These are phyloP conservation scores for Pascua sp. DNA, from an alignment of 1,284 basidiomycete genomes.

Conservation along the genomic window DNA sequence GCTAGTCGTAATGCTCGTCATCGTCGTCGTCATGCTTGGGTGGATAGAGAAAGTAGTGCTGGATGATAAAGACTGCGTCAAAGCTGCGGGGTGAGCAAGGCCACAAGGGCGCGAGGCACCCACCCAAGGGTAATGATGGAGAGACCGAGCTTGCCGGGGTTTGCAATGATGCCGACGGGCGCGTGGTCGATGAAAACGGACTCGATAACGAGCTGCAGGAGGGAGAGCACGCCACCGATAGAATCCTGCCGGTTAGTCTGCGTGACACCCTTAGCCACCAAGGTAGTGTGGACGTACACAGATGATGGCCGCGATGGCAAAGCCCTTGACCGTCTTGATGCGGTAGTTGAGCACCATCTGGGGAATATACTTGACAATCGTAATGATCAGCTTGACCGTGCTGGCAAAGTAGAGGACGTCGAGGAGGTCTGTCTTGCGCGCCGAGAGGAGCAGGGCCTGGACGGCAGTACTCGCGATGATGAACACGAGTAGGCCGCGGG, in stretches of 20 bases:
- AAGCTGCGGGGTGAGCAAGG: constrained; percentile 1
- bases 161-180: constrained; percentile 44
- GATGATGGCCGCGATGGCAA: constrained; percentile 39
- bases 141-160: constrained; percentile 47
- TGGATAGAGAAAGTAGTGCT: constrained; percentile 13
- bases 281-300: constrained; percentile 22
- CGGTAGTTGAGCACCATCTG: constrained; percentile 45
- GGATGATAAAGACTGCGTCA: constrained; percentile 11
- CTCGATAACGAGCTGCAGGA: constrained; percentile 46
- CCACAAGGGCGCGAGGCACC: not conserved
- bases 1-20: not conserved
- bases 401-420: constrained; percentile 47
- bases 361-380: constrained; percentile 46
- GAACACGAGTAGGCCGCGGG: constrained; percentile 6
- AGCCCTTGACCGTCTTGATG: constrained; percentile 39
- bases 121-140: constrained; percentile 27
- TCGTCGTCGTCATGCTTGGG: constrained; percentile 1
- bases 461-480: constrained; percentile 26
- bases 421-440: constrained; percentile 32
- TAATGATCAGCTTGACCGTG: constrained; percentile 42
- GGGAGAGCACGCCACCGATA: constrained; percentile 41
- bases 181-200: constrained; percentile 40
- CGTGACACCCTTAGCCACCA: too few species aligned
- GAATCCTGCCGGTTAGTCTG: constrained; percentile 34
- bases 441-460: constrained; percentile 22